These are phyloP conservation scores for Coniella vitis DNA, from an alignment of 2,329 filamentous ascomycete genomes.

Conservation along the genomic window DNA sequence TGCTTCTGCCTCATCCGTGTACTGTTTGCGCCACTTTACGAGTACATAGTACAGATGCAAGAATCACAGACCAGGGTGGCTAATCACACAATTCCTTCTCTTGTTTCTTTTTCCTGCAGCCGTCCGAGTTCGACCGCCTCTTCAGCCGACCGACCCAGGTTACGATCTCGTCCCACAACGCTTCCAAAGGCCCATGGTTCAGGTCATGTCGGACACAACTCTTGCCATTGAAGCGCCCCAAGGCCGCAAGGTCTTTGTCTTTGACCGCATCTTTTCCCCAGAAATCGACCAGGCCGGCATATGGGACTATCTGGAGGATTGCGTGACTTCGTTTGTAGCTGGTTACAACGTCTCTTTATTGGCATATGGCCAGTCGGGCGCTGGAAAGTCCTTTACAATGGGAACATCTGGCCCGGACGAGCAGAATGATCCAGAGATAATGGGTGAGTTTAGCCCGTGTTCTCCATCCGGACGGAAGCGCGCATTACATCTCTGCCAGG, in stretches of 20 bases:
- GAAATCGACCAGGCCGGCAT: slow-evolving; percentile 80
- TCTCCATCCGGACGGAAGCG: too few species aligned
- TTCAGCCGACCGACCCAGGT: slow-evolving; percentile 78
- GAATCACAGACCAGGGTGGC: too few species aligned
- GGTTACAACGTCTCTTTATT: slow-evolving; percentile 98
- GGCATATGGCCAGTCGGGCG: slow-evolving; percentile 94
- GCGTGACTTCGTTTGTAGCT: slow-evolving; percentile 81
- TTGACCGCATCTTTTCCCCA: slow-evolving; percentile 87
- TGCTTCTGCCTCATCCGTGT: slow-evolving; percentile 4
- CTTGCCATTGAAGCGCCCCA: slow-evolving; percentile 85
- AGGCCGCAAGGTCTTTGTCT: slow-evolving; percentile 91
- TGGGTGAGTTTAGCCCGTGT: slow-evolving; percentile 72
- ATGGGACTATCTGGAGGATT: slow-evolving; percentile 91
- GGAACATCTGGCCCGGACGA: slow-evolving; percentile 83
- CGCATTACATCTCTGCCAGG: background rate
- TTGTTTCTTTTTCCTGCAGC: slow-evolving; percentile 43
- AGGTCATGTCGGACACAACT: slow-evolving; percentile 78
- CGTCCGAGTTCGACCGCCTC: slow-evolving; percentile 84
- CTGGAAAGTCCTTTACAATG: slow-evolving; percentile 98
- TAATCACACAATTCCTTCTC: too few species aligned
- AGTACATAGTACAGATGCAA: too few species aligned
- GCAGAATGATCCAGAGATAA: slow-evolving; percentile 60
- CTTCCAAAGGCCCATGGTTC: slow-evolving; percentile 88
- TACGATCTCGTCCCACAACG: slow-evolving; percentile 93
- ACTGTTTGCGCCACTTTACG: too few species aligned